Evolutionary conservation across 306 rosid species (phyloP).

Genomic region (Cucumis hystrix): DNA sequence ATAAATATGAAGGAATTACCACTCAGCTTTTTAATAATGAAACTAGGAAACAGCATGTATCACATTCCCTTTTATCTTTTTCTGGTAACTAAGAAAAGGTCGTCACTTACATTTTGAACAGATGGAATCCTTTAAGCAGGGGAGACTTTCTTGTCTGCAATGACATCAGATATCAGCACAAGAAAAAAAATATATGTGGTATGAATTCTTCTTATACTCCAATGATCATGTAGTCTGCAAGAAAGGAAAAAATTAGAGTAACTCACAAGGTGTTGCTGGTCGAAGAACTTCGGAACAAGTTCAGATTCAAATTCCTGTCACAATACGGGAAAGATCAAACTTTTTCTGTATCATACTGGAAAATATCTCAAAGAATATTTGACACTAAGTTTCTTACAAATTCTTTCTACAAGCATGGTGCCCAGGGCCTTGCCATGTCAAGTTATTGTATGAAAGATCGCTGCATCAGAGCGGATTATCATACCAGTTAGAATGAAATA

Average conservation of each 20-base stretch:
- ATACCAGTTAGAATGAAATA: neutral
- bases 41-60: neutral
- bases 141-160: conserved; percentile 38
- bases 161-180: conserved; percentile 7
- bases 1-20: neutral
- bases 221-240: neutral
- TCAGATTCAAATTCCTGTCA: conserved; percentile 60
- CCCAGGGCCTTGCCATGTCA: conserved; percentile 53
- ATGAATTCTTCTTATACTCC: neutral
- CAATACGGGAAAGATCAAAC: conserved; percentile 10
- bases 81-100: neutral
- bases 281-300: conserved; percentile 55
- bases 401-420: conserved; percentile 37
- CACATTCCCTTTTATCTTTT: neutral
- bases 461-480: conserved; percentile 26
- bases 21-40: neutral
- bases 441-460: conserved; percentile 88
- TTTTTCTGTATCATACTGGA: neutral
- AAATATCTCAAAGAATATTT: conserved; percentile 5
- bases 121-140: conserved; percentile 34
- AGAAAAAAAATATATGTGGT: neutral
- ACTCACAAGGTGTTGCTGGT: conserved; percentile 37
- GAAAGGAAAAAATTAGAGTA: conserved; percentile 7
- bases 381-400: conserved; percentile 25
- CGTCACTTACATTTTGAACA: conserved; percentile 65